Evolutionary conservation across 2,329 filamentous ascomycete genomes (phyloP).

Genomic region (Stagonosporopsis tanaceti): DNA sequence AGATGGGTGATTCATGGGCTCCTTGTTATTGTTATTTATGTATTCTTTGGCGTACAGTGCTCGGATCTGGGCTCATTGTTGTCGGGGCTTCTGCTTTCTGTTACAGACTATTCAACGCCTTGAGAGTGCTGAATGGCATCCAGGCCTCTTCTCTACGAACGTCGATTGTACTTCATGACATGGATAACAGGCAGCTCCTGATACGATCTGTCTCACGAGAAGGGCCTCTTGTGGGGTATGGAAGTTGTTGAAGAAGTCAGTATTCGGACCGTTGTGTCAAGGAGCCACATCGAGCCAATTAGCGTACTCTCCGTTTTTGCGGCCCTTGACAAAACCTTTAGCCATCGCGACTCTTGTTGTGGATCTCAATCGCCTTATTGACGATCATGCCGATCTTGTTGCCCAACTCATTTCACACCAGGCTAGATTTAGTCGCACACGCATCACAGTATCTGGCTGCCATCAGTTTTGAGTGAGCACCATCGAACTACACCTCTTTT

Average conservation of each 20-base stretch:
- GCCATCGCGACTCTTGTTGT: neutral
- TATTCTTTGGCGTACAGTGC: neutral
- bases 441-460: neutral
- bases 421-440: neutral
- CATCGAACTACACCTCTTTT: neutral
- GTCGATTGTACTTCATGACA: neutral
- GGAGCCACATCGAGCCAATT: neutral
- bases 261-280: neutral
- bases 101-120: neutral
- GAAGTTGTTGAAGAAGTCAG: neutral
- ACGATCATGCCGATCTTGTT: constrained; percentile 1
- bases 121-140: neutral
- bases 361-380: neutral
- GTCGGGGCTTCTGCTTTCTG: neutral
- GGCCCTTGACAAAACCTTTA: neutral
- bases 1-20: neutral
- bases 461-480: neutral
- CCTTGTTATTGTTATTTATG: neutral
- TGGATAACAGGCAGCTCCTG: neutral
- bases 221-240: neutral
- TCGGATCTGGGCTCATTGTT: neutral
- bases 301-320: neutral
- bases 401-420: neutral
- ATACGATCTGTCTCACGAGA: neutral
- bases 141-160: neutral